Evolutionary conservation across 352 stramenopile genomes (phyloP), one percentile per base, ranked within the genome.

Genomic region (Pythium sukuiense): DNA sequence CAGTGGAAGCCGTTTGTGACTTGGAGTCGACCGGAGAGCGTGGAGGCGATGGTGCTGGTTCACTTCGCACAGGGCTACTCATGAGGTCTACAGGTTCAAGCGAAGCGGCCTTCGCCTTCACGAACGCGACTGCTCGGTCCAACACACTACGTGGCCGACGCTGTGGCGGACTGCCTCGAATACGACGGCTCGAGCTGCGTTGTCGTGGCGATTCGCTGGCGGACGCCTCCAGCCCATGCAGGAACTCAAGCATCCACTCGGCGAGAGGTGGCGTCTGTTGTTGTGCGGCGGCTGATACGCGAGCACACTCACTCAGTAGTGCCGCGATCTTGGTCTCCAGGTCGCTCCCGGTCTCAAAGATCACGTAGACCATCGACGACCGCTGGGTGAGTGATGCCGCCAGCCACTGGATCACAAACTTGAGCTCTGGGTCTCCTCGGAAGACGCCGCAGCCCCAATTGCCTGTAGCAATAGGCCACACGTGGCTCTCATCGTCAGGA

Each of bases 361-460:
- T 66, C 59, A 88, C 80, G 39, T 92, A 92, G 26, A 86, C 72
- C 33, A 93, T 9, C n/a, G 41, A 55, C 2, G 80, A 63, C 2
- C 82, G 76, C 9, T 66, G 57, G 30, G 69, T 54, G 6, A 90
- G 65, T 4, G 85, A 89, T 12, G 85, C 85, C 6, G 87, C 85
- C 3, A 95, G 61, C 87, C 87, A 93, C 61, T 95, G 85, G 58
- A 95, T 80, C 18, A 93, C 20, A 69, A 93, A 88, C 65, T 93
- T 95, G 9, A 93, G 70, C 62, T 93, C 82, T 3, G 80, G 70
- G 53, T 93, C 79, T 4, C 87, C 87, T 18, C 66, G 59, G 61
- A 95, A 93, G 11, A 93, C 85, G 2, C 87, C 87, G 33, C 87
- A 93, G 55, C 87, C 87, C 87, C 87, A 95, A 61, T 95, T 93